phyloP scores from a whole-genome alignment of 805 yeast genomes.

The Ogataea angusta region DNA sequence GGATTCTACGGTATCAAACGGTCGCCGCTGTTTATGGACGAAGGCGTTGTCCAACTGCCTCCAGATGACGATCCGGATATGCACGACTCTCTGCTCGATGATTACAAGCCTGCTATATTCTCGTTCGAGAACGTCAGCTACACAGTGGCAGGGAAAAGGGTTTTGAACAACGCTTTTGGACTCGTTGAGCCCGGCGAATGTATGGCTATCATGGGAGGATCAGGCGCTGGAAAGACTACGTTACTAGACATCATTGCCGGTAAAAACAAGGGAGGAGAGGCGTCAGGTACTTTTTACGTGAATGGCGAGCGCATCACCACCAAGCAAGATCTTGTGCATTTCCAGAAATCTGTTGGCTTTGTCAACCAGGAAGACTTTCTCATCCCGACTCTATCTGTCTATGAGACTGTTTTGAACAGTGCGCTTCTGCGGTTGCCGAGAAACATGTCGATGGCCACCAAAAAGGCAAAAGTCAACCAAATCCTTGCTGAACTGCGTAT shows the following conservation, averaged over 20 bases:
- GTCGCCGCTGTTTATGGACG: conserved; percentile 56
- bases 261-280: conserved; percentile 73
- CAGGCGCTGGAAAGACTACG: conserved; percentile 98
- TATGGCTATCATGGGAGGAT: conserved; percentile 96
- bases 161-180: conserved; percentile 69
- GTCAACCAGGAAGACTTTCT: conserved; percentile 94
- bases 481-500: conserved; percentile 85
- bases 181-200: conserved; percentile 83
- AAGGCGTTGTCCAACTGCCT: conserved; percentile 22
- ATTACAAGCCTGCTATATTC: conserved; percentile 65
- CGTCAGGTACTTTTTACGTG: conserved; percentile 64
- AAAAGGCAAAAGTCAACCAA: conserved; percentile 76
- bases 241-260: conserved; percentile 86
- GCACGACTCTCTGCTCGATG: conserved; percentile 37
- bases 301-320: conserved; percentile 57
- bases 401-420: conserved; percentile 90
- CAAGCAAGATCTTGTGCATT: conserved; percentile 38
- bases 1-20: conserved; percentile 49
- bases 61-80: conserved; percentile 36
- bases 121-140: conserved; percentile 75
- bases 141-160: conserved; percentile 46
- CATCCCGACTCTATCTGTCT: conserved; percentile 90
- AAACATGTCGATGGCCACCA: conserved; percentile 67
- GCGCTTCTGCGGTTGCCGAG: conserved; percentile 86
- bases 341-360: conserved; percentile 76